Evolutionary conservation across 768 basidiomycete genomes (phyloP).

Genomic region (Russula lepida): DNA sequence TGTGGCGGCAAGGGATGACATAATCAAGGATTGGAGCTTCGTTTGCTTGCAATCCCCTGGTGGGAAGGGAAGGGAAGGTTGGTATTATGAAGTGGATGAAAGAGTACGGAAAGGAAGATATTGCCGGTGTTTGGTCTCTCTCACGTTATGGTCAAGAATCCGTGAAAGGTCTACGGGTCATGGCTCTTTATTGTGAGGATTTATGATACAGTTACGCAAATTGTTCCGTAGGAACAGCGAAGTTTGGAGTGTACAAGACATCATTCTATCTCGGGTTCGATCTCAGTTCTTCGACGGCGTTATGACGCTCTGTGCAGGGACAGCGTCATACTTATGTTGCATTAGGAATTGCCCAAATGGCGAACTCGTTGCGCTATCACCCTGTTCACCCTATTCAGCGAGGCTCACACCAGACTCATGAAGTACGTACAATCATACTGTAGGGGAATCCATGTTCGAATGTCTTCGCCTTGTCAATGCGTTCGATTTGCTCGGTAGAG

Average conservation of each 20-base stretch:
- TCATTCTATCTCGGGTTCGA: neutral
- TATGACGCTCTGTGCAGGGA: neutral
- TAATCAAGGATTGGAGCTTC: too few species aligned
- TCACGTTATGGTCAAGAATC: too few species aligned
- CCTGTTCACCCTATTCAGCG: neutral
- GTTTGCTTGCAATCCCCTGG: too few species aligned
- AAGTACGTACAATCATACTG: constrained; percentile 28
- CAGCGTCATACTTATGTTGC: neutral
- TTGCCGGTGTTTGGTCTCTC: neutral
- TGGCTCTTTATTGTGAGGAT: neutral
- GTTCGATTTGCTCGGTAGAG: constrained; percentile 37
- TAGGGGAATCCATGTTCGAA: constrained; percentile 43
- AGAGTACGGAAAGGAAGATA: too few species aligned
- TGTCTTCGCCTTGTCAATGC: constrained; percentile 35
- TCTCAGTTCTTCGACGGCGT: neutral
- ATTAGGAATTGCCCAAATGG: neutral
- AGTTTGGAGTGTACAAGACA: too few species aligned
- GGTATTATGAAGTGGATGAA: too few species aligned
- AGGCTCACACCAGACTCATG: neutral
- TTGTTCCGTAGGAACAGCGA: too few species aligned
- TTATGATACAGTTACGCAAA: too few species aligned
- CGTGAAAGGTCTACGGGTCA: neutral
- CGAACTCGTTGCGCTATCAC: neutral
- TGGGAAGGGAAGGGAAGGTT: too few species aligned
- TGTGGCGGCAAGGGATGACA: too few species aligned